A percentile compares a stretch with the other conserved stretches of the same genome.
Evolutionary conservation across 1,284 basidiomycete species (phyloP).

Genomic region (Tausonia pullulans): DNA sequence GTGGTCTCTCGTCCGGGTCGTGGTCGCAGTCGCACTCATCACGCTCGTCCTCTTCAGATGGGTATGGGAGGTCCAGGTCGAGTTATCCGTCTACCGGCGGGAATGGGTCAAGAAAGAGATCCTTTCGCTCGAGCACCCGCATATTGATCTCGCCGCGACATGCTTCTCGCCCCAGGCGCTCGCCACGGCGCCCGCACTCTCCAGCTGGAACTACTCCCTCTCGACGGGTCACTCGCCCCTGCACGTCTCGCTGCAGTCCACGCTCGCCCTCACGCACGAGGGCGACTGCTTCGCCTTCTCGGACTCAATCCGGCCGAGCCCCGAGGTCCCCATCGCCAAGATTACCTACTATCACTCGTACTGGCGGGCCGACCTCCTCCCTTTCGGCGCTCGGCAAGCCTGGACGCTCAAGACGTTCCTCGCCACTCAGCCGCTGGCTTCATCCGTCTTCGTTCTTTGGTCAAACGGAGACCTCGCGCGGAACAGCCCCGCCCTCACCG

Average conservation of each 20-base stretch:
- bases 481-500: slow-evolving; percentile 47
- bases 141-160: slow-evolving; percentile 21
- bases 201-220: background rate
- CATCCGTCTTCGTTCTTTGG: slow-evolving; percentile 66
- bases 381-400: slow-evolving; percentile 67
- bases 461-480: slow-evolving; percentile 62
- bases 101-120: slow-evolving; percentile 63
- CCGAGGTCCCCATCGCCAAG: slow-evolving; percentile 35
- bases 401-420: slow-evolving; percentile 81
- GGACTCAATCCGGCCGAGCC: slow-evolving; percentile 47
- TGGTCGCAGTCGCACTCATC: slow-evolving; percentile 24
- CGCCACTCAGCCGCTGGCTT: slow-evolving; percentile 62
- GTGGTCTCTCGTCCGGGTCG: background rate
- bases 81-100: slow-evolving; percentile 61
- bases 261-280: slow-evolving; percentile 43
- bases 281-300: slow-evolving; percentile 71
- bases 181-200: background rate
- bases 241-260: slow-evolving; percentile 53
- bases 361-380: slow-evolving; percentile 72
- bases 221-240: slow-evolving; percentile 1
- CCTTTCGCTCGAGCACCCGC: slow-evolving; percentile 38
- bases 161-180: slow-evolving; percentile 7
- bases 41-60: slow-evolving; percentile 43
- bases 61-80: slow-evolving; percentile 66
- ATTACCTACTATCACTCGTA: slow-evolving; percentile 61